Evolutionary conservation across 1,139 yeast genomes (phyloP).

Genomic region (Scheffersomyces cryptocercus): DNA sequence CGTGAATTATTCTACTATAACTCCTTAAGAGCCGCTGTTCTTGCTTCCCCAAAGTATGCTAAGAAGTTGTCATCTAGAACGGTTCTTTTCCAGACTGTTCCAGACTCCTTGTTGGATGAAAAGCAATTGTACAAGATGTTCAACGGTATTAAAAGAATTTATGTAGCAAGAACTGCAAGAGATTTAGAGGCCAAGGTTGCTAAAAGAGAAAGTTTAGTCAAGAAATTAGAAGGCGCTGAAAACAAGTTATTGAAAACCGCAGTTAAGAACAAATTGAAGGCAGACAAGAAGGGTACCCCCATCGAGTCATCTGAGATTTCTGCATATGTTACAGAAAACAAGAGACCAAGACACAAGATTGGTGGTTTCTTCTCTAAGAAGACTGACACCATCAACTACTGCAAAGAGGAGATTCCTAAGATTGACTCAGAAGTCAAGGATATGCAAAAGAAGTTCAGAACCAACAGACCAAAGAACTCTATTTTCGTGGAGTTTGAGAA

Average conservation of each 20-base stretch:
- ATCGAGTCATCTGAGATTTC: slow-evolving; percentile 52
- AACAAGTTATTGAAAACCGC: slow-evolving; percentile 60
- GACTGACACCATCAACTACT: slow-evolving; percentile 61
- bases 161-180: slow-evolving; percentile 69
- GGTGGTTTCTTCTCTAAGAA: slow-evolving; percentile 56
- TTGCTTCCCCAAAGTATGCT: slow-evolving; percentile 80
- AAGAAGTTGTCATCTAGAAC: slow-evolving; percentile 74
- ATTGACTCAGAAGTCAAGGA: slow-evolving; percentile 55
- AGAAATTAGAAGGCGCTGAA: slow-evolving; percentile 70
- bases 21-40: slow-evolving; percentile 76
- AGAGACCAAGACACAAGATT: slow-evolving; percentile 71
- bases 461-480: slow-evolving; percentile 51
- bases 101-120: slow-evolving; percentile 64
- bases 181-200: slow-evolving; percentile 58
- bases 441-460: slow-evolving; percentile 49
- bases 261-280: slow-evolving; percentile 61
- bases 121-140: slow-evolving; percentile 60
- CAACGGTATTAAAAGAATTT: slow-evolving; percentile 73
- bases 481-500: slow-evolving; percentile 70
- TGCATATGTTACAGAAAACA: slow-evolving; percentile 71
- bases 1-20: slow-evolving; percentile 81
- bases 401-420: slow-evolving; percentile 55
- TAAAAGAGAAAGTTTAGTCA: slow-evolving; percentile 62
- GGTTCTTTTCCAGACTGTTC: slow-evolving; percentile 78
- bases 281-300: slow-evolving; percentile 57